These are phyloP conservation scores for sunflower (Helianthus annuus) DNA, from an alignment of 129 eudicot genomes.

Conservation along the genomic window HanXRQr2.0-SUNRISE NC_035435.2:168869060-168869559, in stretches of 20 bases:
- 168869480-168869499: slow-evolving; percentile 29
- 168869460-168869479: slow-evolving; percentile 41
- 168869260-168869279: slow-evolving; percentile 53
- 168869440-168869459: slow-evolving; percentile 56
- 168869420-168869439: slow-evolving; percentile 82
- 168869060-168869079: background rate
- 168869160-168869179: slow-evolving; percentile 24
- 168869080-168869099: background rate
- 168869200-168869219: slow-evolving; percentile 77
- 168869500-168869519: slow-evolving; percentile 56
- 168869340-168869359: slow-evolving; percentile 13
- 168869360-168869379: slow-evolving; percentile 8
- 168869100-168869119: background rate
- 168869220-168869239: slow-evolving; percentile 92
- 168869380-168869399: slow-evolving; percentile 49
- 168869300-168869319: slow-evolving; percentile 42
- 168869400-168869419: slow-evolving; percentile 63
- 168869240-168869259: slow-evolving; percentile 79
- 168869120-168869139: slow-evolving; percentile 10
- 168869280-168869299: slow-evolving; percentile 75
- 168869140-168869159: slow-evolving; percentile 16
- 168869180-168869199: slow-evolving; percentile 92
- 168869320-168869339: background rate
- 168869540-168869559: too few species aligned
- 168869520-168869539: slow-evolving; percentile 7